Percentiles rank a stretch among this genome's conserved stretches.
Evolutionary conservation across 208 protist species (phyloP).

Genomic region (Leishmania lainsoni): DNA sequence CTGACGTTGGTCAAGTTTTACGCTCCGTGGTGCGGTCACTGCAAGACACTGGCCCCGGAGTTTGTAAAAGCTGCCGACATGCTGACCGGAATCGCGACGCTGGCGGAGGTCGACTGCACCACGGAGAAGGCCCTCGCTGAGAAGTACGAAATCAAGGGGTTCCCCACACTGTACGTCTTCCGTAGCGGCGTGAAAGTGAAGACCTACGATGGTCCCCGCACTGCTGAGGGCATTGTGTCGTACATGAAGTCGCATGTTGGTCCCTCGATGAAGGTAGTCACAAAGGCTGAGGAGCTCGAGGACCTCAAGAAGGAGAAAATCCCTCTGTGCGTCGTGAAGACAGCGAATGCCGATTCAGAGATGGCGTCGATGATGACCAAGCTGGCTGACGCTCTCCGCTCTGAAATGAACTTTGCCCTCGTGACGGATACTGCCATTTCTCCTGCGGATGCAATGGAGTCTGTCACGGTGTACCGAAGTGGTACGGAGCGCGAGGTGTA

Average conservation of each 20-base stretch:
- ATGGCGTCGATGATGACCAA: conserved; percentile 34
- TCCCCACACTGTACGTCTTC: conserved; percentile 86
- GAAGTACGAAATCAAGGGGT: conserved; percentile 77
- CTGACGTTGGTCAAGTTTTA: conserved; percentile 94
- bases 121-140: conserved; percentile 57
- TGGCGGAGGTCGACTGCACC: conserved; percentile 89
- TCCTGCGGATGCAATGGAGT: conserved; percentile 53
- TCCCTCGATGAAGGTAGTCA: conserved; percentile 40
- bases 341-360: conserved; percentile 37
- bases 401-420: conserved; percentile 60
- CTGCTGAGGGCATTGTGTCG: conserved; percentile 51
- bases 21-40: conserved; percentile 96
- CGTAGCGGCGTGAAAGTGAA: conserved; percentile 65
- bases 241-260: conserved; percentile 67
- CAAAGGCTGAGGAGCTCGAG: conserved; percentile 52
- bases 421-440: conserved; percentile 57
- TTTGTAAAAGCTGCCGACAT: conserved; percentile 71
- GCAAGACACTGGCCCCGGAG: conserved; percentile 92
- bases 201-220: conserved; percentile 71
- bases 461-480: conserved; percentile 62
- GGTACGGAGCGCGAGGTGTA: conserved; percentile 54
- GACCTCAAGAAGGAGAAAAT: conserved; percentile 60
- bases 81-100: conserved; percentile 46
- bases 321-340: conserved; percentile 60
- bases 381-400: conserved; percentile 45